A percentile compares a stretch with the other conserved stretches of the same genome.
phyloP scores from a whole-genome alignment of 169 alveolate species.

The Plasmodium gonderi region DNA sequence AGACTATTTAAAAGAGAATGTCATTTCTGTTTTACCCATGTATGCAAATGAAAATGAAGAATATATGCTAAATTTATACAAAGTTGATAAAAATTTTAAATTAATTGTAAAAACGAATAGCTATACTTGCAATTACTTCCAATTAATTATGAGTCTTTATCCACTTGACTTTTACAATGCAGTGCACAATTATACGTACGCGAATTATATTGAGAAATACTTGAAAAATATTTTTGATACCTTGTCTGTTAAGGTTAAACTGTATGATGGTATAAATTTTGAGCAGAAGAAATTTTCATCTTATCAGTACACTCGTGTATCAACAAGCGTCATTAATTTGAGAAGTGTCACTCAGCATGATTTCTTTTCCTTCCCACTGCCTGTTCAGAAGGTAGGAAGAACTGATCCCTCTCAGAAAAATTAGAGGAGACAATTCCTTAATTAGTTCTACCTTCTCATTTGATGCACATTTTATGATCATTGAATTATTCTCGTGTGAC shows the following conservation, averaged over 20 bases:
- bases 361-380: slow-evolving; percentile 28
- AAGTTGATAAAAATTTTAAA: slow-evolving; percentile 29
- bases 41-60: slow-evolving; percentile 33
- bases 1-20: not conserved
- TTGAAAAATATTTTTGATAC: slow-evolving; percentile 25
- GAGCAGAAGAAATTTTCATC: not conserved
- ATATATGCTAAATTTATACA: slow-evolving; percentile 18
- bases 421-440: too few species aligned
- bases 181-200: not conserved
- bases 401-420: too few species aligned
- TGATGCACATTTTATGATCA: too few species aligned
- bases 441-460: too few species aligned
- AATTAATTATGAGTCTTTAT: slow-evolving; percentile 17
- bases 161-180: slow-evolving; percentile 12
- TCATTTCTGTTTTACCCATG: not conserved
- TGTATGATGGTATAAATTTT: slow-evolving; percentile 45
- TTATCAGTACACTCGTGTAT: not conserved
- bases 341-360: not conserved
- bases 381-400: slow-evolving; percentile 2
- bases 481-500: too few species aligned
- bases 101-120: slow-evolving; percentile 27
- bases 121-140: slow-evolving; percentile 10
- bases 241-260: slow-evolving; percentile 7
- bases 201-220: not conserved
- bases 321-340: slow-evolving; percentile 2